A percentile compares a stretch with the other conserved stretches of the same genome.
Evolutionary conservation across 768 basidiomycete species (phyloP).

Genomic region (Lactarius sanguifluus): DNA sequence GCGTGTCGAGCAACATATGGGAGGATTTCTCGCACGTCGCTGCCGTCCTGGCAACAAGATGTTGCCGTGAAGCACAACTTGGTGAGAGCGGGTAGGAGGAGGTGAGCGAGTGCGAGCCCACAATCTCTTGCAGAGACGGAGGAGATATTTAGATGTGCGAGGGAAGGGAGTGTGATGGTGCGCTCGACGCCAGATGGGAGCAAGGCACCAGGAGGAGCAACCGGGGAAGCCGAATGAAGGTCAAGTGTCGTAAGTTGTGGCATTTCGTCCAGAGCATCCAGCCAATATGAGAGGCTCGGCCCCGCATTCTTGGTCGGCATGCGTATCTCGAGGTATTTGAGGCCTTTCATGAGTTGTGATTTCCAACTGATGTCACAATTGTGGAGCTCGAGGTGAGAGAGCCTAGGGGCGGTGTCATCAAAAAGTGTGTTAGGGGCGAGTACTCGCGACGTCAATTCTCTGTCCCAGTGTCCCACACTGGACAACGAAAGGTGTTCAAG

Average conservation of each 20-base stretch:
- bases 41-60: background rate
- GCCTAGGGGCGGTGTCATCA: conserved; percentile 1
- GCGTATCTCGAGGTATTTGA: conserved; percentile 1
- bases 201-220: background rate
- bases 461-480: too few species aligned
- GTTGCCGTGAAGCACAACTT: background rate
- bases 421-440: background rate
- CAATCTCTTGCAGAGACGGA: too few species aligned
- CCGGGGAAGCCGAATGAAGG: too few species aligned
- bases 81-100: background rate
- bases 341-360: conserved; percentile 9
- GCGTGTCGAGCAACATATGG: background rate
- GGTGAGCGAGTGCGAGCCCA: background rate
- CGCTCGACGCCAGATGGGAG: background rate
- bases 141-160: too few species aligned
- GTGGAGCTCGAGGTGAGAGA: conserved; percentile 2
- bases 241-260: too few species aligned
- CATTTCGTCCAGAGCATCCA: conserved; percentile 6
- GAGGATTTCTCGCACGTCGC: background rate
- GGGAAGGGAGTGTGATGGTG: too few species aligned
- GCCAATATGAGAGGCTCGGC: conserved; percentile 6
- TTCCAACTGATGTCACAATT: conserved; percentile 9
- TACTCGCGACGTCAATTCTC: background rate
- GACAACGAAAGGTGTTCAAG: too few species aligned
- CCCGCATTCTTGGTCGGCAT: background rate